phyloP scores from a whole-genome alignment of 2,329 filamentous ascomycete species.

The Clarireedia paspali region DNA sequence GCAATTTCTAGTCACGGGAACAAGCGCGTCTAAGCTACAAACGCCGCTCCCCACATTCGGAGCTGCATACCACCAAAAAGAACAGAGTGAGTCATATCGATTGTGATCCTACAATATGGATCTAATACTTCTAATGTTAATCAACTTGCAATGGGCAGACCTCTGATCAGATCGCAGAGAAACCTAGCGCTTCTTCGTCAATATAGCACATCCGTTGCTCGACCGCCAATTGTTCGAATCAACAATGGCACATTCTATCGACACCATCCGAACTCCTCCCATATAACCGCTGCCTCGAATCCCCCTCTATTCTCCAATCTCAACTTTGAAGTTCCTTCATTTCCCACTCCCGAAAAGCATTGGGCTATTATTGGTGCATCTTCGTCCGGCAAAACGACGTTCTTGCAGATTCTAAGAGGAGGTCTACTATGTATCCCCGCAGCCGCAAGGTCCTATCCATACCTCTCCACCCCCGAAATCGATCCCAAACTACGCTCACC shows the following conservation, averaged over 20 bases:
- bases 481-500: constrained; percentile 46
- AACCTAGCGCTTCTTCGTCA: constrained; percentile 9
- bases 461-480: constrained; percentile 54
- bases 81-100: too few species aligned
- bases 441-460: constrained; percentile 68
- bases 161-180: constrained; percentile 3
- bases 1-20: too few species aligned
- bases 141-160: constrained; percentile 14
- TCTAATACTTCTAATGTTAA: too few species aligned
- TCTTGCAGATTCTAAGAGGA: constrained; percentile 72
- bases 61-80: background rate
- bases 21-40: too few species aligned
- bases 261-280: constrained; percentile 54
- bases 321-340: constrained; percentile 61
- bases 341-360: constrained; percentile 41
- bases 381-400: constrained; percentile 69
- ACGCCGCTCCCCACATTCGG: background rate
- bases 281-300: constrained; percentile 39
- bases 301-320: constrained; percentile 66
- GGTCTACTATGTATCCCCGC: constrained; percentile 70
- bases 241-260: constrained; percentile 77
- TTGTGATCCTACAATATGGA: too few species aligned
- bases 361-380: constrained; percentile 84
- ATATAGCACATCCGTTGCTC: constrained; percentile 12
- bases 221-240: constrained; percentile 59